Base-by-base conservation (phyloP, 177 flowering plant genomes). In the Vitis hybrid region DNA sequence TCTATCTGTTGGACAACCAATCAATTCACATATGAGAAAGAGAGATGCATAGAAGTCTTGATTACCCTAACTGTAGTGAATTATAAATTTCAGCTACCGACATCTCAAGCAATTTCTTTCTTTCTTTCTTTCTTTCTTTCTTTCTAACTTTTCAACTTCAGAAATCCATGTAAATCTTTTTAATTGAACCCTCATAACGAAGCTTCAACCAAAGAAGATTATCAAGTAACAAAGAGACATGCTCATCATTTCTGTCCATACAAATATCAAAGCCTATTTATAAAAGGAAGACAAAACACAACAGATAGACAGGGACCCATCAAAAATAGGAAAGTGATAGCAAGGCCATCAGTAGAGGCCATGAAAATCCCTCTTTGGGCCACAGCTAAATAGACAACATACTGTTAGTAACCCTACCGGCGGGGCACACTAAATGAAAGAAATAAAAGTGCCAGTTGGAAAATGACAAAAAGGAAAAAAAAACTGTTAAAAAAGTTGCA, bases 1-100 rank as follows among this genome's bases (percentile, higher is more conserved):
- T 91, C 82, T 27, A 95, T 93, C 99, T 91, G 91, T 60, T 2
- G 58, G 12, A 17, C 27, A 21, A 14, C 10, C 7, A 50, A 64
- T 19, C 9, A 49, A 46, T 40, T 17, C 17, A 14, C 12, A 50
- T 4, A 3, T 13, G 13, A 56, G 4, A n/a, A 40, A 54, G 18
- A 18, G 32, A 55, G n/a, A 52, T 14, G 6, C 0, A 18, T 13
- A 2, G 46, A 35, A 35, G 46, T 35, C 46, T 35, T 35, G 46
- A 35, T 35, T 35, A 35, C 46, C 46, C 46, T 35, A 35, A 35
- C 46, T 35, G 46, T 35, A 35, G 46, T 35, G 46, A 35, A 35
- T 35, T 35, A 35, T 35, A 35, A 35, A 35, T 35, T 35, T 35
- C 46, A 35, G 46, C 46, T 0, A 35, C 46, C 7, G 3, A 18